phyloP scores from a whole-genome alignment of 495 filamentous ascomycete genomes.

The Neurospora sp. region DNA sequence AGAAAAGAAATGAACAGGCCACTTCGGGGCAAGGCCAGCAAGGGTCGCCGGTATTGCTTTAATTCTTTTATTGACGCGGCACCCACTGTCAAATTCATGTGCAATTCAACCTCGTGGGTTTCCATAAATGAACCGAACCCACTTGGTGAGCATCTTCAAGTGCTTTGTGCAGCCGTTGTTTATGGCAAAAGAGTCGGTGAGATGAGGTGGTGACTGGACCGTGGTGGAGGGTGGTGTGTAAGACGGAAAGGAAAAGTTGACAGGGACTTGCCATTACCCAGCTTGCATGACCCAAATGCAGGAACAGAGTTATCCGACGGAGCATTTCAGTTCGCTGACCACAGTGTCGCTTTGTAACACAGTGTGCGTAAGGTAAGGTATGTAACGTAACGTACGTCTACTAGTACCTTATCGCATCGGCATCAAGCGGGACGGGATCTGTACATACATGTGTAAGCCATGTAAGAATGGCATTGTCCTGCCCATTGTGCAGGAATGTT shows the following conservation, averaged over 20 bases:
- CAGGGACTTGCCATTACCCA: background rate
- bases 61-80: background rate
- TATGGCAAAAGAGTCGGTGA: background rate
- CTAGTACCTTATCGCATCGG: background rate
- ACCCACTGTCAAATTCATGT: background rate
- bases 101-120: background rate
- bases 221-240: background rate
- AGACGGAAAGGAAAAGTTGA: too few species aligned
- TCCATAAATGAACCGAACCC: background rate
- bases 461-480: background rate
- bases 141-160: background rate
- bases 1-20: background rate
- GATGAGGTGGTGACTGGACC: background rate
- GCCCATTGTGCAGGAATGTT: background rate
- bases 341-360: background rate
- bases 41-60: background rate
- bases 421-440: background rate
- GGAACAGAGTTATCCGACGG: background rate
- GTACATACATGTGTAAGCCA: background rate
- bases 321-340: background rate
- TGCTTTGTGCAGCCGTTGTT: background rate
- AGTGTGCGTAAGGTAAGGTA: background rate
- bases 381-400: background rate
- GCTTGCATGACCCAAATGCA: background rate
- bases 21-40: background rate